Evolutionary conservation across 2,329 filamentous ascomycete species (phyloP), one percentile per base, ranked within the genome.

Genomic region (Microsporum audouinii): DNA sequence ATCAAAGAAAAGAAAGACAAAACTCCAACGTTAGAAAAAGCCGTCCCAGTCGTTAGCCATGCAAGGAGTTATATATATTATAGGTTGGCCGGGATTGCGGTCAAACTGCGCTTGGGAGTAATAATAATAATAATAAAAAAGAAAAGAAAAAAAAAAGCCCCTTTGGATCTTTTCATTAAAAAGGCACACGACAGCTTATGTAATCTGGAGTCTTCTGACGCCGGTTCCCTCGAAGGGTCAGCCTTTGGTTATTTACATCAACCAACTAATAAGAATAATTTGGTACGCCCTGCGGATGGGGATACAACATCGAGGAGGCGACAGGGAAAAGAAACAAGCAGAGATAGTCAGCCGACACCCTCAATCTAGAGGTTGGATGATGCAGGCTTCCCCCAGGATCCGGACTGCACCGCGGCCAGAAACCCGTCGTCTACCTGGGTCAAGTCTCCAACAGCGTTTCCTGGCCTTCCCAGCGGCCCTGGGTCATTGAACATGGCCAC

Each of bases 401-500:
- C 71, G 64, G 76, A 67, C 34, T 68, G 73, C 66, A 85, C 65
- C 72, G 78, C 73, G 33, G 65, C 73, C 69, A 76, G 79, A n/a
- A 80, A 76, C 65, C 82, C 80, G n/a, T 75, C 72, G 60, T 76
- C 72, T n/a, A 73, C 71, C 23, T 70, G 67, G 34, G 64, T 67
- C 57, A 71, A 61, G 59, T 79, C 77, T 34, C 77, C 77, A 10
- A 74, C 76, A 7, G 74, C 77, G 65, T 77, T 77, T 2, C 82
- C 82, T 36, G 71, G 68, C 51, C 69, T 70, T 31, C 73, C 73
- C 14, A 71, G 71, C 2, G 82, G 82, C 0, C 81, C 82, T 0
- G 80, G 78, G 67, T 84, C 82, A 63, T 80, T 80, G 59, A 77
- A 77, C 62, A 74, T 70, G 62, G 73, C 71, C 1, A 85, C 82